These are phyloP conservation scores for Ophiostoma tasmaniense DNA, from an alignment of 2,329 filamentous ascomycete species.

Conservation along the genomic window DNA sequence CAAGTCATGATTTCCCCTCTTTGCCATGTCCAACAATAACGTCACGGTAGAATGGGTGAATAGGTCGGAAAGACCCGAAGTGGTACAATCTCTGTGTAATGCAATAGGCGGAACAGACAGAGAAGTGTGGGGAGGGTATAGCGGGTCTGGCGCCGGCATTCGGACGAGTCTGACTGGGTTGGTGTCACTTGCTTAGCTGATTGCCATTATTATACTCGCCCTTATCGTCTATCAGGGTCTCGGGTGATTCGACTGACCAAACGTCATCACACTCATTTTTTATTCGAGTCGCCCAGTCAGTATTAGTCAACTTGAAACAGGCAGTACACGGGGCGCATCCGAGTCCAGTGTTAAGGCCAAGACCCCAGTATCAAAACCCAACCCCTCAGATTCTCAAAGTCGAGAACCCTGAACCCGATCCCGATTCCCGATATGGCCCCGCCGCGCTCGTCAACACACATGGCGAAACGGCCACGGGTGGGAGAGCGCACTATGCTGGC, in stretches of 20 bases:
- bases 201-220: not conserved
- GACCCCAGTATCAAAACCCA: not conserved
- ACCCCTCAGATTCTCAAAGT: not conserved
- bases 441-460: not conserved
- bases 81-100: not conserved
- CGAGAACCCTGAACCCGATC: not conserved
- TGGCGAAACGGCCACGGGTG: not conserved
- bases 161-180: not conserved
- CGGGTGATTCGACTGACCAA: not conserved
- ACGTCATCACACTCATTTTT: not conserved
- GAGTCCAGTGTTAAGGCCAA: not conserved
- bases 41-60: not conserved
- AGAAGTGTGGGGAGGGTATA: not conserved
- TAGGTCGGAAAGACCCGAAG: slow-evolving; percentile 4
- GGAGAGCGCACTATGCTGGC: not conserved
- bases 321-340: not conserved
- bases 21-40: not conserved
- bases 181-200: not conserved
- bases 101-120: not conserved
- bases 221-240: not conserved
- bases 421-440: not conserved
- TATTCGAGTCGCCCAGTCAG: not conserved
- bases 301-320: not conserved
- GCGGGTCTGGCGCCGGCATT: not conserved
- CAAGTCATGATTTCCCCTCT: not conserved